These are phyloP conservation scores for Aspergillus olivimuriae DNA, from an alignment of 495 filamentous ascomycete species.

Conservation along the genomic window DNA sequence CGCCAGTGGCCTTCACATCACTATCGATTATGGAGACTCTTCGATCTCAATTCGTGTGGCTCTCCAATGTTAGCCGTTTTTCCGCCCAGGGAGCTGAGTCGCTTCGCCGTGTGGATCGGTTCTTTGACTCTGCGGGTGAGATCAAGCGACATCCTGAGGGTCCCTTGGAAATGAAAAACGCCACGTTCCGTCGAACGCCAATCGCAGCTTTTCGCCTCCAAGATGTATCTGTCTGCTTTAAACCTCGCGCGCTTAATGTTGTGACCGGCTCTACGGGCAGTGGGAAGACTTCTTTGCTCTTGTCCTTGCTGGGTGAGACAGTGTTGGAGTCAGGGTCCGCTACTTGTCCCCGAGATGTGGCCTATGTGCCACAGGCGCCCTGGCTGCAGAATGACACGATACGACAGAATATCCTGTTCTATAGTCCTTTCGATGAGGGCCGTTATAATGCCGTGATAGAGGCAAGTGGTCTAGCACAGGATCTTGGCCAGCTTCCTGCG, in stretches of 20 bases:
- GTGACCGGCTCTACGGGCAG: constrained; percentile 43
- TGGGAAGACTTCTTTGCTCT: constrained; percentile 65
- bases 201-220: constrained; percentile 34
- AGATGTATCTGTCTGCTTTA: constrained; percentile 43
- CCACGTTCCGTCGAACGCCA: constrained; percentile 19
- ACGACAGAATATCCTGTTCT: constrained; percentile 69
- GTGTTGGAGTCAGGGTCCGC: constrained; percentile 56
- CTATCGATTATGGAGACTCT: constrained; percentile 37
- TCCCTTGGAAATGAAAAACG: constrained; percentile 31
- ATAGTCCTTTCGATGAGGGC: constrained; percentile 50
- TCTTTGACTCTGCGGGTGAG: constrained; percentile 35
- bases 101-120: constrained; percentile 40
- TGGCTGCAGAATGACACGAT: constrained; percentile 81
- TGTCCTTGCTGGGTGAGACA: constrained; percentile 65
- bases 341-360: constrained; percentile 66
- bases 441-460: constrained; percentile 48
- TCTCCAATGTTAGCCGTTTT: constrained; percentile 29
- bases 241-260: constrained; percentile 45
- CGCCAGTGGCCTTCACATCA: constrained; percentile 44
- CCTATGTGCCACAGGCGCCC: constrained; percentile 68
- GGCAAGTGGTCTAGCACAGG: constrained; percentile 53
- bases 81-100: constrained; percentile 37
- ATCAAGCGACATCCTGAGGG: constrained; percentile 35
- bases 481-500: constrained; percentile 51
- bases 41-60: constrained; percentile 35